Evolutionary conservation across 306 rosid species (phyloP).

Genomic region (Spatholobus suberectus): DNA sequence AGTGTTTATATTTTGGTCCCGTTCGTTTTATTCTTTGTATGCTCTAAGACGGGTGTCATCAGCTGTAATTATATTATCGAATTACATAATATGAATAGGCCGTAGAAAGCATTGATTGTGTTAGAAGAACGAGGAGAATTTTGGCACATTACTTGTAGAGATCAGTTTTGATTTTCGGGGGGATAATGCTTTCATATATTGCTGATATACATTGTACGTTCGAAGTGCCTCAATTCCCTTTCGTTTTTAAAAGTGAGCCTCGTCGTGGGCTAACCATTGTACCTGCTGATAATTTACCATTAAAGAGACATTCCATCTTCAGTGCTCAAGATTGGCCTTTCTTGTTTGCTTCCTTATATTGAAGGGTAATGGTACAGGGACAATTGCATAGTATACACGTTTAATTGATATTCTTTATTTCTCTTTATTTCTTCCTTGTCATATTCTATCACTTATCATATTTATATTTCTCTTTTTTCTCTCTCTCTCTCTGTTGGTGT

Average conservation of each 20-base stretch:
- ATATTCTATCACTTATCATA: too few relatives aligned
- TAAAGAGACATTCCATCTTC: background rate
- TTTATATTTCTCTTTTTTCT: too few relatives aligned
- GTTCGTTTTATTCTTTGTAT: conserved; percentile 19
- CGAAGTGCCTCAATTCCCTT: background rate
- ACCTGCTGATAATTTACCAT: background rate
- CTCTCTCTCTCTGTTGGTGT: too few relatives aligned
- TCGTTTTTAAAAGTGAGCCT: background rate
- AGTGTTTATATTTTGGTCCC: background rate
- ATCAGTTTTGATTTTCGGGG: background rate
- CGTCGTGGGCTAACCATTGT: background rate
- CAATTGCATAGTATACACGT: too few relatives aligned
- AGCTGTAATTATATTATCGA: conserved; percentile 39
- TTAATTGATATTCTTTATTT: too few relatives aligned
- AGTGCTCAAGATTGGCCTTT: background rate
- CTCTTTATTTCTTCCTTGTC: too few relatives aligned
- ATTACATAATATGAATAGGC: conserved; percentile 25
- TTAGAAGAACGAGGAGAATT: conserved; percentile 31
- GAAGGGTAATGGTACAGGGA: too few relatives aligned
- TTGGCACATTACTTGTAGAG: conserved; percentile 35
- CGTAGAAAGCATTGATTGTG: conserved; percentile 17
- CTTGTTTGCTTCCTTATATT: background rate
- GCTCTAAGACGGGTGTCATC: background rate
- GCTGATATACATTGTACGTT: background rate
- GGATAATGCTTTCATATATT: background rate